phyloP scores from a whole-genome alignment of 495 filamentous ascomycete genomes.

The Penicillium cosmopolitanum region DNA sequence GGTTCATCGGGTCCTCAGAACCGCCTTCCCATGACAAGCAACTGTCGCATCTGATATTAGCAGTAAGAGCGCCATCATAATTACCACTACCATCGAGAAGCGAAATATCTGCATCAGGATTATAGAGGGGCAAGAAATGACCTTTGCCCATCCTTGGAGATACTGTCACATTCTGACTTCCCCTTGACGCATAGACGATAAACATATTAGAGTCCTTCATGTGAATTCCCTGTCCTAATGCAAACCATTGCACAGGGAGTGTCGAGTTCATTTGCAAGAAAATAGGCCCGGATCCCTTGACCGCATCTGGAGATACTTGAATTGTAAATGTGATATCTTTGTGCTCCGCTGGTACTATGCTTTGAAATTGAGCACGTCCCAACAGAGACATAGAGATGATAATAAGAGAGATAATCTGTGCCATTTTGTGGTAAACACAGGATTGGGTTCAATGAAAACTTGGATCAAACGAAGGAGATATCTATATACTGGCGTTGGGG shows the following conservation, averaged over 20 bases:
- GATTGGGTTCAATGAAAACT: too few relatives aligned
- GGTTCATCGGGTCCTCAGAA: slow-evolving; percentile 44
- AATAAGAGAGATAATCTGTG: background rate
- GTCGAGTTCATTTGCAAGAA: slow-evolving; percentile 70
- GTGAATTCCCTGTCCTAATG: slow-evolving; percentile 60
- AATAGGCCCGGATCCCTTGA: slow-evolving; percentile 41
- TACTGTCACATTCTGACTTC: slow-evolving; percentile 63
- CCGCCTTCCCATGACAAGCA: slow-evolving; percentile 62
- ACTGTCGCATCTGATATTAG: slow-evolving; percentile 63
- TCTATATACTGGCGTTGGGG: background rate
- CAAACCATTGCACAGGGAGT: slow-evolving; percentile 63
- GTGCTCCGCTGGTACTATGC: slow-evolving; percentile 29
- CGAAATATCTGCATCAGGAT: slow-evolving; percentile 51
- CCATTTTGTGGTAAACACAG: background rate
- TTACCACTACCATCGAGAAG: slow-evolving; percentile 67
- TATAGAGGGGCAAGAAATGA: slow-evolving; percentile 56
- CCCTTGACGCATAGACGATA: slow-evolving; percentile 63
- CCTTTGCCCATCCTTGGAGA: slow-evolving; percentile 62
- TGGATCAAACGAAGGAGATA: background rate
- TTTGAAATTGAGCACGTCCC: slow-evolving; percentile 25
- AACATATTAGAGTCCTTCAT: slow-evolving; percentile 74
- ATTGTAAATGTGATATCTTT: slow-evolving; percentile 38
- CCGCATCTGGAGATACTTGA: slow-evolving; percentile 35
- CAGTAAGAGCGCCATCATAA: slow-evolving; percentile 55
- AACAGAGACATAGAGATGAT: background rate